phyloP scores from a whole-genome alignment of 2,329 filamentous ascomycete genomes.

The Fonsecaea pedrosoi region DNA sequence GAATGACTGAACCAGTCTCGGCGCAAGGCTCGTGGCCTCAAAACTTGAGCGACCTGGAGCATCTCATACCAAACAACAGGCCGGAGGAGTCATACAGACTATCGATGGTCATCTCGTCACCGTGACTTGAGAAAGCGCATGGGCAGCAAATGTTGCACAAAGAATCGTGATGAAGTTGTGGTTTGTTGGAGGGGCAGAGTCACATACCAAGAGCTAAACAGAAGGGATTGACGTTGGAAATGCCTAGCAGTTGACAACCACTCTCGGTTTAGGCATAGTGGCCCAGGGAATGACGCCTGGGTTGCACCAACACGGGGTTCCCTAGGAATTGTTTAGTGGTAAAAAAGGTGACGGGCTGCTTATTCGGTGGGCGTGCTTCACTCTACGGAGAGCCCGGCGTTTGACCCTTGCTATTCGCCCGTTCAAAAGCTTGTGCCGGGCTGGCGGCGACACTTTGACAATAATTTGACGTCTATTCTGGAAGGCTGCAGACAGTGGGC shows the following conservation, averaged over 20 bases:
- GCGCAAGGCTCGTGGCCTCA: conserved; percentile 23
- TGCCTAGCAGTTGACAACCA: background rate
- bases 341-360: background rate
- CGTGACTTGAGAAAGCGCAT: conserved; percentile 18
- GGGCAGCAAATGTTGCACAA: background rate
- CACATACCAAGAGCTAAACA: conserved; percentile 6
- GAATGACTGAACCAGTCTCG: conserved; percentile 3
- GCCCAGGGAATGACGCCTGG: background rate
- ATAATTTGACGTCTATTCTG: conserved; percentile 19
- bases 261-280: background rate
- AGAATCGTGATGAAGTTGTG: background rate
- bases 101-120: conserved; percentile 20
- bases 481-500: conserved; percentile 15
- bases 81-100: conserved; percentile 13
- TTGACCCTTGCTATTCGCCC: conserved; percentile 13
- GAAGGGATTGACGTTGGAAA: background rate
- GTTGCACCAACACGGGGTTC: background rate
- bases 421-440: conserved; percentile 7
- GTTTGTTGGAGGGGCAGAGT: conserved; percentile 9
- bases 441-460: conserved; percentile 15
- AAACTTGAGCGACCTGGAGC: conserved; percentile 28
- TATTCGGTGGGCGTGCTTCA: background rate
- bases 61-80: conserved; percentile 34
- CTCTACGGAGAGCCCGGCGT: background rate
- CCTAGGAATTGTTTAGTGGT: background rate